Base-by-base conservation (phyloP, 164 flowering plant species). In the Vitis rupestris region DNA sequence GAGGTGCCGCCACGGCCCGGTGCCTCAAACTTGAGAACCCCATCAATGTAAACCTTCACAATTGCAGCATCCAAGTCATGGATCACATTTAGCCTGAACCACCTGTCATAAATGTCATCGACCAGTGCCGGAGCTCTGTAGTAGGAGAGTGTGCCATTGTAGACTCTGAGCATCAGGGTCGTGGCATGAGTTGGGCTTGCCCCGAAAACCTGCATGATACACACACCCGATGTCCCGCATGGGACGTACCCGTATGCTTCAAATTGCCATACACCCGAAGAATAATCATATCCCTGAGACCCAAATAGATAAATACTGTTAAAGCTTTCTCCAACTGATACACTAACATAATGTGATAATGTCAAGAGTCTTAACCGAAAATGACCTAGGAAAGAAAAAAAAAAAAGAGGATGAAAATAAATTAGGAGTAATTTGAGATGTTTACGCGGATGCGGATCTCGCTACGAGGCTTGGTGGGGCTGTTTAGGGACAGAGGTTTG, bases 81-180 rank as follows among this genome's bases (percentile, higher is more conserved):
- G 51, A 83, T 76, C 11, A 83, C 80, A 30, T 83, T 80, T 11
- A 80, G 17, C 4, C 60, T 60, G 68, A 80, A 74, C 83, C 86
- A 83, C 31, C 54, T 59, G 56, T 78, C 52, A 65, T 80, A 78
- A 48, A 83, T 67, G 62, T 68, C 14, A 0, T 69, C 56, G 1
- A 30, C 73, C 52, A 78, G 1, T 3, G 70, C 67, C 2, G 15
- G 54, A 11, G 10, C 8, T 14, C 9, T 31, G 52, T 70, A 75
- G 67, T 73, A 73, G 9, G 13, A 57, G 29, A 76, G 68, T 2
- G 61, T 10, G 11, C 73, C 75, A 54, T 66, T 63, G 44, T 61
- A 31, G 56, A 66, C 74, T 49, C 70, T 65, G 48, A 77, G 50
- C 68, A 51, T 61, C 49, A 66, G 19, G 1, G 73, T 74, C 8